These are phyloP conservation scores for Botrytis aclada DNA, from an alignment of 2,329 filamentous ascomycete species.

Conservation along the genomic window DNA sequence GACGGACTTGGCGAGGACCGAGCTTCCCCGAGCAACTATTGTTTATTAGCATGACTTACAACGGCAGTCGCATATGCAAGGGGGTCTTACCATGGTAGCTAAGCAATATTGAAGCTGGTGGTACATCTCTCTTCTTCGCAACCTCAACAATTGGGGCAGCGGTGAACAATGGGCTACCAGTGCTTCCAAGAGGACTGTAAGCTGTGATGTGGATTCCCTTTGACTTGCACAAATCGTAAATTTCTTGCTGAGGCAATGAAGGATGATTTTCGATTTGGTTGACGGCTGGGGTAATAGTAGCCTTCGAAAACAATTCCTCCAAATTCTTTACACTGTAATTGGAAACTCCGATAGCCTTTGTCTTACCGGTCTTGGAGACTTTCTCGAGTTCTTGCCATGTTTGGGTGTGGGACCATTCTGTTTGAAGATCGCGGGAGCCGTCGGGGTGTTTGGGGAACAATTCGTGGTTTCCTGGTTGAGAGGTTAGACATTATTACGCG, in stretches of 20 bases:
- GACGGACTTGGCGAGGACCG: conserved; percentile 72
- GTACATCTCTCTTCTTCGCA: conserved; percentile 60
- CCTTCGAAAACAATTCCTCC: conserved; percentile 40
- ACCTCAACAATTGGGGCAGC: conserved; percentile 60
- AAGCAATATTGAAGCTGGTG: conserved; percentile 61
- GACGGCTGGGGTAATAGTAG: conserved; percentile 49
- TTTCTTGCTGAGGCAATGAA: conserved; percentile 52
- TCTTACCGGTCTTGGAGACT: conserved; percentile 57
- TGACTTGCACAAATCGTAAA: conserved; percentile 48
- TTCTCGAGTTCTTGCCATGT: conserved; percentile 77
- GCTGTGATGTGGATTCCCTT: conserved; percentile 52
- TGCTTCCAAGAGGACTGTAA: conserved; percentile 46
- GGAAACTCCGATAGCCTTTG: conserved; percentile 46
- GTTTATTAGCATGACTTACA: neutral
- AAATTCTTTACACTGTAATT: conserved; percentile 40
- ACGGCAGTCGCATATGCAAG: conserved; percentile 7
- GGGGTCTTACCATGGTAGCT: conserved; percentile 65
- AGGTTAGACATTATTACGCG: conserved; percentile 11
- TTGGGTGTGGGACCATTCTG: conserved; percentile 65
- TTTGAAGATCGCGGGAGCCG: conserved; percentile 70
- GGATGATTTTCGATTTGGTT: conserved; percentile 63
- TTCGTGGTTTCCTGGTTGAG: conserved; percentile 58
- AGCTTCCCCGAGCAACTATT: conserved; percentile 63
- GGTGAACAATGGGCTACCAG: conserved; percentile 48
- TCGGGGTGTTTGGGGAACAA: conserved; percentile 72